Evolutionary conservation across 306 rosid genomes (phyloP).

Genomic region (Glycine soja): DNA sequence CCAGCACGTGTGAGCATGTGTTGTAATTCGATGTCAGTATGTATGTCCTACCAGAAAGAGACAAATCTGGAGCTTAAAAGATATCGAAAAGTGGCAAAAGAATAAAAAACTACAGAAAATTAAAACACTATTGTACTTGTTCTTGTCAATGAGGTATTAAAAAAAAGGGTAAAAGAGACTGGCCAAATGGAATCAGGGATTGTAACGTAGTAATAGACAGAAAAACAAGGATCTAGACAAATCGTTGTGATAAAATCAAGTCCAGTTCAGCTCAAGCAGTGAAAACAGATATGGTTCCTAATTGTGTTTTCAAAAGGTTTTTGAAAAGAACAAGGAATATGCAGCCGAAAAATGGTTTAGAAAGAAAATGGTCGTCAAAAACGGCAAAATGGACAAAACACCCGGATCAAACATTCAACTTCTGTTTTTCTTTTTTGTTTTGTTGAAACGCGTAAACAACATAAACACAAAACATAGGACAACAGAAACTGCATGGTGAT

Average conservation of each 20-base stretch:
- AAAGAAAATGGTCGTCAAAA: constrained; percentile 10
- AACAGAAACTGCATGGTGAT: constrained; percentile 17
- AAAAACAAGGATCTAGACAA: constrained; percentile 37
- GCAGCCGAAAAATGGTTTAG: background rate
- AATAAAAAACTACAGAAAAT: constrained; percentile 33
- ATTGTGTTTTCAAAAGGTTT: background rate
- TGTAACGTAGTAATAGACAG: constrained; percentile 13
- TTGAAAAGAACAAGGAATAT: background rate
- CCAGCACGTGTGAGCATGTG: constrained; percentile 2
- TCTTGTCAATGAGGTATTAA: constrained; percentile 15
- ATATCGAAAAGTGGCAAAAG: constrained; percentile 32
- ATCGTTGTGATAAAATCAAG: constrained; percentile 17
- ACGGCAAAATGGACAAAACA: constrained; percentile 33
- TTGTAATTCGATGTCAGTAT: background rate
- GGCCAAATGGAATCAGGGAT: background rate
- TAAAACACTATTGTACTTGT: background rate
- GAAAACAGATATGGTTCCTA: background rate
- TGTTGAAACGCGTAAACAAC: background rate
- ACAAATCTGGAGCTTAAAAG: constrained; percentile 43
- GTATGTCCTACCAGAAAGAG: constrained; percentile 28
- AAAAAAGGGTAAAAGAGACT: background rate
- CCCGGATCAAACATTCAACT: constrained; percentile 47
- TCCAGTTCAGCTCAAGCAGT: constrained; percentile 6
- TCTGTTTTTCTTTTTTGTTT: background rate
- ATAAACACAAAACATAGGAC: background rate